Evolutionary conservation across 805 yeast genomes (phyloP).

Genomic region (Sungouiozyma ichnusensis): DNA sequence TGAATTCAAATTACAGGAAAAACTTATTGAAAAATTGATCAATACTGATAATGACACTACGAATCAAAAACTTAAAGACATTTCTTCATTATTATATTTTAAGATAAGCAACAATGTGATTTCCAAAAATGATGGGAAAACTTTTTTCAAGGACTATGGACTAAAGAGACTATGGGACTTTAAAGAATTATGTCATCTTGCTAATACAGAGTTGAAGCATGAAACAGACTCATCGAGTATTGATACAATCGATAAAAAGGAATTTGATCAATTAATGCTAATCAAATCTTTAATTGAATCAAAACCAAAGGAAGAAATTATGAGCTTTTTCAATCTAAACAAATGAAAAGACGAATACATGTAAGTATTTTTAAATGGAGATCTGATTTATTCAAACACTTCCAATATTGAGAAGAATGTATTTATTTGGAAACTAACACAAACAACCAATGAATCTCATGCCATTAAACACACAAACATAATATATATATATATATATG

Average conservation of each 20-base stretch:
- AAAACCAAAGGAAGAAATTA: slow-evolving; percentile 59
- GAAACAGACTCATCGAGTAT: neutral
- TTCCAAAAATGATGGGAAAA: slow-evolving; percentile 1
- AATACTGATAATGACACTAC: neutral
- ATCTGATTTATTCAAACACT: too few species aligned
- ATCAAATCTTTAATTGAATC: slow-evolving; percentile 51
- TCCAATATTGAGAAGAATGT: too few species aligned
- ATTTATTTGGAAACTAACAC: neutral
- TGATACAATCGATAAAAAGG: slow-evolving; percentile 22
- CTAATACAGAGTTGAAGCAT: slow-evolving; percentile 20
- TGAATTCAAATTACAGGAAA: slow-evolving; percentile 26
- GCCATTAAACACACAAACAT: too few species aligned
- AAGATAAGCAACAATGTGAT: slow-evolving; percentile 25
- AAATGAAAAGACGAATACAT: slow-evolving; percentile 3
- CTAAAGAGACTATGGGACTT: slow-evolving; percentile 34
- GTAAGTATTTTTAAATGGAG: too few species aligned
- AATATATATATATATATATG: too few species aligned
- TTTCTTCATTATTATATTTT: slow-evolving; percentile 28
- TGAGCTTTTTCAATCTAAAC: slow-evolving; percentile 42
- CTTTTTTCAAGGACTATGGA: too few species aligned
- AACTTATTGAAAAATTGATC: slow-evolving; percentile 26
- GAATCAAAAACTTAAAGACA: slow-evolving; percentile 8
- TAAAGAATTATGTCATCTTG: slow-evolving; percentile 37
- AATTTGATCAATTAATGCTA: slow-evolving; percentile 40
- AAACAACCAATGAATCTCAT: too few species aligned